Percentiles rank a stretch among this genome's conserved stretches.
These are phyloP conservation scores for Sclerotinia subarctica DNA, from an alignment of 2,329 filamentous ascomycete species.

Conservation along the genomic window DNA sequence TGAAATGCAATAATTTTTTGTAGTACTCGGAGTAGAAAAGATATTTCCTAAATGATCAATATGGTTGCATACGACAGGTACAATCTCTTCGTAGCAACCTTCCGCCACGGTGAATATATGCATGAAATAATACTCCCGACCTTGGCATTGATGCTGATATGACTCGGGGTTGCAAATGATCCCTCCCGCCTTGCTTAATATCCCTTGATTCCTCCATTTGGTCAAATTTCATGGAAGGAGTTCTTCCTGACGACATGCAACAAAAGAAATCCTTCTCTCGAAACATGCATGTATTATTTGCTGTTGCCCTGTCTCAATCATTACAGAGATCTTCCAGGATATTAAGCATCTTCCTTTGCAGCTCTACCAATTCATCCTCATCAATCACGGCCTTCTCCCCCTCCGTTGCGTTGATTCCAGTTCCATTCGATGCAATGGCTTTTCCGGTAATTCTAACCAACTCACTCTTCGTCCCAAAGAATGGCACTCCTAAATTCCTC, in stretches of 20 bases:
- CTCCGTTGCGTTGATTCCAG: constrained; percentile 19
- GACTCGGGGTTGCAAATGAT: neutral
- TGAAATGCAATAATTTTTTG: neutral
- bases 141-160: constrained; percentile 13
- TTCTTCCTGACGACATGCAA: constrained; percentile 22
- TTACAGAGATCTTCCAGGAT: constrained; percentile 50
- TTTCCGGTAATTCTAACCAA: constrained; percentile 42
- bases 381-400: constrained; percentile 38
- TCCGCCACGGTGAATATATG: constrained; percentile 19
- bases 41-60: neutral
- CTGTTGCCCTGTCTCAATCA: constrained; percentile 29
- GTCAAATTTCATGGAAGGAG: constrained; percentile 17
- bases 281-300: neutral
- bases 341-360: constrained; percentile 49
- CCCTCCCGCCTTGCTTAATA: neutral
- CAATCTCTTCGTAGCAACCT: constrained; percentile 1
- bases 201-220: constrained; percentile 12
- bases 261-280: constrained; percentile 14
- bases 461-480: constrained; percentile 52
- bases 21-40: neutral
- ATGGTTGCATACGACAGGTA: neutral
- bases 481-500: constrained; percentile 56
- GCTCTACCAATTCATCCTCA: constrained; percentile 42
- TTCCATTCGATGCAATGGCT: constrained; percentile 5
- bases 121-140: constrained; percentile 5